A percentile compares a stretch with the other conserved stretches of the same genome.
These are phyloP conservation scores for Acanthamoeba lugdunensis DNA, from an alignment of 208 protist genomes.

Conservation along the genomic window DNA sequence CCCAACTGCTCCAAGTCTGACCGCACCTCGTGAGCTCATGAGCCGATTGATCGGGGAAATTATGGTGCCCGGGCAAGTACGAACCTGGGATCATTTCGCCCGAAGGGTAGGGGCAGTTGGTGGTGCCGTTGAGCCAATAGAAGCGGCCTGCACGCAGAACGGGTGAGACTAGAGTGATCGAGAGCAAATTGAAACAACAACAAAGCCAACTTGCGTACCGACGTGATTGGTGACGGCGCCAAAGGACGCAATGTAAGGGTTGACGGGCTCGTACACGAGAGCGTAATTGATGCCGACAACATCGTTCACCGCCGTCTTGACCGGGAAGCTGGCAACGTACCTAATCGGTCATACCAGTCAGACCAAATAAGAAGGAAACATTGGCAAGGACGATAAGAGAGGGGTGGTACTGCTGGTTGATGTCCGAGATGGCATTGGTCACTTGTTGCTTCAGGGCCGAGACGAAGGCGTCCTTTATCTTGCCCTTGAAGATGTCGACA, in stretches of 20 bases:
- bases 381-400: neutral
- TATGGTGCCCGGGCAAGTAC: neutral
- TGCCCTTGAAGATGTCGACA: constrained; percentile 64
- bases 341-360: neutral
- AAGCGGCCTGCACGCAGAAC: constrained; percentile 1
- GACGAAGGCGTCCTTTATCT: constrained; percentile 46
- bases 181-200: neutral
- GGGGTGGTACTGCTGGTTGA: constrained; percentile 9
- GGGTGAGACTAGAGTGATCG: neutral
- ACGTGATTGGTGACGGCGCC: constrained; percentile 41
- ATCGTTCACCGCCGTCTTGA: constrained; percentile 55
- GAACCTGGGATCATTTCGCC: constrained; percentile 62
- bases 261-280: constrained; percentile 41
- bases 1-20: constrained; percentile 37
- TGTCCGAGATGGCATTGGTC: neutral
- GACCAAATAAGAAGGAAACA: neutral
- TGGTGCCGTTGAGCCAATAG: constrained; percentile 45
- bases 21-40: neutral
- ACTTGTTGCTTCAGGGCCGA: constrained; percentile 11
- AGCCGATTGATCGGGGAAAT: too few relatives aligned
- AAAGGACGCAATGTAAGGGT: constrained; percentile 57
- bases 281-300: constrained; percentile 67
- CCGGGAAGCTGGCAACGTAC: constrained; percentile 6
- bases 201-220: neutral
- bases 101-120: constrained; percentile 32